These are phyloP conservation scores for Austroboletus eburneus DNA, from an alignment of 768 basidiomycete species.

Conservation along the genomic window DNA sequence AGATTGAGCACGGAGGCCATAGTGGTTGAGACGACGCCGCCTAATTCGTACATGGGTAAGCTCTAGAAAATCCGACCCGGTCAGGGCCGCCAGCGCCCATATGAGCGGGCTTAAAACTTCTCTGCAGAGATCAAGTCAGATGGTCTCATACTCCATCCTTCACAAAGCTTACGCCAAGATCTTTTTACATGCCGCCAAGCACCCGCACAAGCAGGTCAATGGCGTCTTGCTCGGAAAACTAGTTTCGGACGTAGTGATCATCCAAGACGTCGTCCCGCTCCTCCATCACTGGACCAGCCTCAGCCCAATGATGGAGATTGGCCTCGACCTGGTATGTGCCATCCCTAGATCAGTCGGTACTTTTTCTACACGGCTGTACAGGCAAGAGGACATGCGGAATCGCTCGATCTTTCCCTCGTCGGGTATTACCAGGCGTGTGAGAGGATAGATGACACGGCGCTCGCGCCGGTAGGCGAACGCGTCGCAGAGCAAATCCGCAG, in stretches of 20 bases:
- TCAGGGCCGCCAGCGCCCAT: no score
- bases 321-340: slow-evolving; percentile 62
- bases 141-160: slow-evolving; percentile 48
- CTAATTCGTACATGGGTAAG: no score
- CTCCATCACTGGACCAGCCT: slow-evolving; percentile 84
- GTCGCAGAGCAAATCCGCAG: slow-evolving; percentile 53
- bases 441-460: slow-evolving; percentile 51
- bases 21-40: neutral
- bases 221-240: slow-evolving; percentile 70
- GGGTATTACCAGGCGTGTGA: slow-evolving; percentile 78
- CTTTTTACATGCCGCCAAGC: slow-evolving; percentile 75
- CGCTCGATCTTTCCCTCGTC: slow-evolving; percentile 50
- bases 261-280: slow-evolving; percentile 69
- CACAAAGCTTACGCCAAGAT: slow-evolving; percentile 68
- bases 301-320: slow-evolving; percentile 84
- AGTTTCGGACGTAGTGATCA: slow-evolving; percentile 36
- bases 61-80: no score
- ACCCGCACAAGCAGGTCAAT: slow-evolving; percentile 71
- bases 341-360: no score
- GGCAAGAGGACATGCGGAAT: slow-evolving; percentile 58
- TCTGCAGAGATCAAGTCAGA: slow-evolving; percentile 10
- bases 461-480: slow-evolving; percentile 64
- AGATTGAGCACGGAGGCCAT: slow-evolving; percentile 44
- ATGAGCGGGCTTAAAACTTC: no score
- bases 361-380: slow-evolving; percentile 32